Evolutionary conservation across 345 rosid genomes (phyloP), one percentile per base, ranked within the genome.

Genomic region (Excoecaria agallocha): DNA sequence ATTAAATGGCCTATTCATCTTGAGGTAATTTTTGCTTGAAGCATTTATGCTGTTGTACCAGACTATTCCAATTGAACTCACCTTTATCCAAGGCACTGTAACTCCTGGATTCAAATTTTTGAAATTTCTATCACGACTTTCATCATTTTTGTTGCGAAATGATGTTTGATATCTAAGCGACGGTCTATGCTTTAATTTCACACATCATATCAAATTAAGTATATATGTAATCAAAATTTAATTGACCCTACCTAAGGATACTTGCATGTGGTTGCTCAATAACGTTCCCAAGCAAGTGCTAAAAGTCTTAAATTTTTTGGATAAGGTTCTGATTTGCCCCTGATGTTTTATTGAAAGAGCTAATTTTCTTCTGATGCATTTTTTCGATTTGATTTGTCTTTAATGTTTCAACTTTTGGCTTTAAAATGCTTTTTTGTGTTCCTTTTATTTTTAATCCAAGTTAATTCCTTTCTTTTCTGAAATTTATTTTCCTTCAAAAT

Each of bases 1-100:
- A 93, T 95, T 81, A 81, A 90, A 67, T 95, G 99, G 99, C 97
- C 98, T 61, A 89, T 95, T 78, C 94, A 93, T 85, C 86, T 93
- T 16, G 97, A 95, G 98, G 98, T 92, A 87, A 79, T 37, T 74
- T 55, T 73, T 17, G 43, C 45, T 12, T 37, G 52, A 71, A 66
- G 4, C 8, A 15, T 66, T 69, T 43, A 12, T 76, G 35, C 13
- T 48, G 60, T 45, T 72, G 19, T 49, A 49, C 59, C 71, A 17
- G 46, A 41, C 52, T 35, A 39, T 16, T 57, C 57, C 30, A 48
- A 4, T 49, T 0, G 4, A 52, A 19, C 30, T 39, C 30, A 49
- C 37, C 25, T n/a, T 60, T 39, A 41, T 12, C 45, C 50, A 20
- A 60, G 71, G 55, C 51, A 77, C 13, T 70, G 69, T 46, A 10